phyloP scores from a whole-genome alignment of 1,139 yeast genomes.

The Debaryomycetaceae sp. region DNA sequence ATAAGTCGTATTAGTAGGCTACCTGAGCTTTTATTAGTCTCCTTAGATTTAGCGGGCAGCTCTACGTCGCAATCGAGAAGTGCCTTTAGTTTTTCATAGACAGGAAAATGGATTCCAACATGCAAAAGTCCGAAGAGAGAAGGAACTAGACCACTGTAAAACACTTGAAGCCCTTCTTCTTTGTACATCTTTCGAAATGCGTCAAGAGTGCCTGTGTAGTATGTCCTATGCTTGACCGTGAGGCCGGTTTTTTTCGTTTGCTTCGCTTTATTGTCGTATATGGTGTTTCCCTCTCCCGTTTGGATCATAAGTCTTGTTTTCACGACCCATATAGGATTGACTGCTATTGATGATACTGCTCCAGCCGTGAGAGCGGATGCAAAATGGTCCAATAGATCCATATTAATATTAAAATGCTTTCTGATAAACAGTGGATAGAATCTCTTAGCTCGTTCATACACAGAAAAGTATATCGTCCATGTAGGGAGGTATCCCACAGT shows the following conservation, averaged over 20 bases:
- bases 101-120: constrained; percentile 96
- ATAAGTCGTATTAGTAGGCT: constrained; percentile 49
- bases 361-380: constrained; percentile 89
- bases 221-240: constrained; percentile 17
- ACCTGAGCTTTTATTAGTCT: constrained; percentile 18
- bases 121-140: constrained; percentile 87
- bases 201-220: constrained; percentile 76
- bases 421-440: constrained; percentile 28
- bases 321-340: constrained; percentile 97
- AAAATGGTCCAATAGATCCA: constrained; percentile 61
- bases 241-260: not conserved
- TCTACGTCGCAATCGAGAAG: constrained; percentile 30
- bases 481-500: constrained; percentile 94
- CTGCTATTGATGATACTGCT: constrained; percentile 75
- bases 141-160: constrained; percentile 88
- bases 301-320: constrained; percentile 93
- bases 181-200: constrained; percentile 77
- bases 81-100: constrained; percentile 78
- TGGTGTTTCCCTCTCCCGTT: constrained; percentile 47
- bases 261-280: constrained; percentile 23
- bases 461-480: constrained; percentile 93
- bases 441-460: constrained; percentile 75
- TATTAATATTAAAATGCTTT: constrained; percentile 26
- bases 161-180: constrained; percentile 78
- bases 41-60: constrained; percentile 10